A percentile compares a stretch with the other conserved stretches of the same genome.
phyloP scores from a whole-genome alignment of 371 early-diverging fungal species.

The Polyrhizophydium stewartii region DNA sequence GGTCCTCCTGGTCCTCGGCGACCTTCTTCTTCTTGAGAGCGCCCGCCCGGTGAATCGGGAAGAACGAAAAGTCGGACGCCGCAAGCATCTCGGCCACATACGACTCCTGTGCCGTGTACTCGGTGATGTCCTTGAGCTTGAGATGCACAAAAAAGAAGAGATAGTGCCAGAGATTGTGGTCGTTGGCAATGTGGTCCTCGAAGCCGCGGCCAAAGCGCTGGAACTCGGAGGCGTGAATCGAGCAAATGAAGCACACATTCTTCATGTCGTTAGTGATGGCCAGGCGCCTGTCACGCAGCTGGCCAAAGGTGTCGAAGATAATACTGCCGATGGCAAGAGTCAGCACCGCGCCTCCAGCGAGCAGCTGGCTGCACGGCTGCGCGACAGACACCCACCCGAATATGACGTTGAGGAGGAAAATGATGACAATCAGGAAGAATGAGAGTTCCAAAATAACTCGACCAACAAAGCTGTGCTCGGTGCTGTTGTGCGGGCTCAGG shows the following conservation, averaged over 20 bases:
- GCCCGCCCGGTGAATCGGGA: conserved; percentile 49
- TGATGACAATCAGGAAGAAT: conserved; percentile 53
- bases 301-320: conserved; percentile 59
- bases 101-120: conserved; percentile 55
- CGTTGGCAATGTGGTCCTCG: conserved; percentile 49
- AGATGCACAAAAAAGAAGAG: conserved; percentile 53
- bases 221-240: conserved; percentile 51
- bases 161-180: conserved; percentile 58
- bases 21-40: not conserved
- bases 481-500: conserved; percentile 28
- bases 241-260: conserved; percentile 53
- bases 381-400: conserved; percentile 33
- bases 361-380: no score
- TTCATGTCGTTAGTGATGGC: conserved; percentile 50
- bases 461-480: conserved; percentile 36
- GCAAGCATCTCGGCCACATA: conserved; percentile 45
- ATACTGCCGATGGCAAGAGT: conserved; percentile 16
- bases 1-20: not conserved
- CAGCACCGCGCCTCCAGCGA: not conserved
- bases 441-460: conserved; percentile 51
- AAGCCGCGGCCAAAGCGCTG: conserved; percentile 50
- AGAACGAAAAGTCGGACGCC: conserved; percentile 44
- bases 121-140: conserved; percentile 48
- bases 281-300: conserved; percentile 52
- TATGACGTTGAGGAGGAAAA: conserved; percentile 54